phyloP scores from a whole-genome alignment of 805 yeast genomes.

The Starmera quercuum region DNA sequence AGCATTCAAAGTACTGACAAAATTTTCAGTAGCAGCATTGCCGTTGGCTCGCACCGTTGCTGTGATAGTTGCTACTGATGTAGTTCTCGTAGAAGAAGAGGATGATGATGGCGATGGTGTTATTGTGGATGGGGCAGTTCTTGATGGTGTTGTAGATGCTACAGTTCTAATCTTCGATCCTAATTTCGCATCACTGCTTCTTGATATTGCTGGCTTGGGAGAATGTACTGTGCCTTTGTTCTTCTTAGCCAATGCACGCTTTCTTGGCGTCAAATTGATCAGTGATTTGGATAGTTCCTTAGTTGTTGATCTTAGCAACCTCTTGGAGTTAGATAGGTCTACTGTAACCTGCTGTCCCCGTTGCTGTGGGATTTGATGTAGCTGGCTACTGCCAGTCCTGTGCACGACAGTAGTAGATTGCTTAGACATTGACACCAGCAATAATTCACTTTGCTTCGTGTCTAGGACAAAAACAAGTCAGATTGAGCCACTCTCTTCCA shows the following conservation, averaged over 20 bases:
- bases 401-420: too few species aligned
- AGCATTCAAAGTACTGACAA: not conserved
- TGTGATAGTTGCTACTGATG: not conserved
- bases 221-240: conserved; percentile 1
- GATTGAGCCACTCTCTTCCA: too few species aligned
- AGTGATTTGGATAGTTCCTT: conserved; percentile 3
- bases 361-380: too few species aligned
- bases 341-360: conserved; percentile 5
- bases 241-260: conserved; percentile 15
- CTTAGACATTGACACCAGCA: too few species aligned
- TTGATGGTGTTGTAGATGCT: not conserved
- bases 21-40: not conserved
- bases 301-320: conserved; percentile 11
- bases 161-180: not conserved
- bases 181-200: too few species aligned
- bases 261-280: conserved; percentile 12
- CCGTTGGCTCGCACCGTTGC: not conserved
- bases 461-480: too few species aligned
- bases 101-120: conserved; percentile 1
- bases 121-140: not conserved
- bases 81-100: too few species aligned
- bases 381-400: too few species aligned
- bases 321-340: conserved; percentile 16
- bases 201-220: too few species aligned
- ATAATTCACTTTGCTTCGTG: too few species aligned